Evolutionary conservation across 805 yeast genomes (phyloP), one percentile per base, ranked within the genome.

Genomic region (Spathaspora sp.): DNA sequence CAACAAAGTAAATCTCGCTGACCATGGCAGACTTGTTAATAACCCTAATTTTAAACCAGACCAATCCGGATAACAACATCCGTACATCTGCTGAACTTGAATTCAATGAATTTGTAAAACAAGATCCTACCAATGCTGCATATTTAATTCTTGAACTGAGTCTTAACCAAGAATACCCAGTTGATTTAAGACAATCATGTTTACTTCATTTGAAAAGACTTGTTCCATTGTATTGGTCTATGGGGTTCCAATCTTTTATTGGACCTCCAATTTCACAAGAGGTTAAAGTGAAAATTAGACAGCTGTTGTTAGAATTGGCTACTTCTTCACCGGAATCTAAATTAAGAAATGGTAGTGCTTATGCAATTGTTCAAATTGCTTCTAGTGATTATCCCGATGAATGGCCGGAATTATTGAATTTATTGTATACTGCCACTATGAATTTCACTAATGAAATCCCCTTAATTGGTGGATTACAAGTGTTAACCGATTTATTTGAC

Each of bases 301-400:
- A 68, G 1, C 64, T 67, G 0, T 71, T 91, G 35, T 53, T 92
- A 42, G 55, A 63, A 2, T 64, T 89, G 29, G 72, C 81, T 17
- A 66, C 75, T 2, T 45, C 68, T 8, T 57, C 70, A 1, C 68
- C 74, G 1, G 78, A 79, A 54, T 72, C 86, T 9, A 88, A 86
- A 59, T 71, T 92, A 14, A 75, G 89, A 52, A 78, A 77, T 29
- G 78, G 87, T 48, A 80, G 87, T 1, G 83, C 92, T 1, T 85
- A 89, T 56, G 85, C 88, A 14, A 80, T 91, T 16, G 87, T 87
- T 5, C 96, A 88, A 60, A 88, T 93, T 14, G 90, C 96, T 0
- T 86, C 87, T 2, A 87, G 85, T 1, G 99, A 93, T 62, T 93
- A 81, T 61, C 99, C 99, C 0, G 98, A 94, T 62, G 96, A 90